A percentile compares a stretch with the other conserved stretches of the same genome.
phyloP scores from a whole-genome alignment of 805 yeast species.

The Dipodascus geniculatus region DNA sequence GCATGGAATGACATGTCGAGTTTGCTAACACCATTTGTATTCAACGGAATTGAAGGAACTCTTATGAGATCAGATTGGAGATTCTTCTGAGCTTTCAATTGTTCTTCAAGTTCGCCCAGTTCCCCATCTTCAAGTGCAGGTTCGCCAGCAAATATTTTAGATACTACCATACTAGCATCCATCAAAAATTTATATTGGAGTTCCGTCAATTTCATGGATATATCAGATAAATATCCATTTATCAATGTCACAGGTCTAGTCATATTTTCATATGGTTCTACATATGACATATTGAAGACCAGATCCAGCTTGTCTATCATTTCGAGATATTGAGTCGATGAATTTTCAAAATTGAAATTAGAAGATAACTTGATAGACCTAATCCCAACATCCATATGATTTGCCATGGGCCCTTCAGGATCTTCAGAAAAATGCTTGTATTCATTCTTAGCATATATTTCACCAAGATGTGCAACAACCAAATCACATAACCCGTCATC shows the following conservation, averaged over 20 bases:
- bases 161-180: slow-evolving; percentile 42
- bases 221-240: slow-evolving; percentile 48
- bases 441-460: slow-evolving; percentile 53
- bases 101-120: slow-evolving; percentile 33
- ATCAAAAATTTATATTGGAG: slow-evolving; percentile 50
- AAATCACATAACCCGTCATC: slow-evolving; percentile 39
- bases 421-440: slow-evolving; percentile 30
- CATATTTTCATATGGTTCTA: slow-evolving; percentile 26
- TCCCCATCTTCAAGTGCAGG: slow-evolving; percentile 44
- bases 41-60: neutral
- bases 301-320: slow-evolving; percentile 59
- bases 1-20: slow-evolving; percentile 42
- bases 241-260: slow-evolving; percentile 39
- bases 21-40: neutral
- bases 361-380: slow-evolving; percentile 63
- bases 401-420: slow-evolving; percentile 28
- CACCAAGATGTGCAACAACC: slow-evolving; percentile 70
- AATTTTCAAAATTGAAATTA: slow-evolving; percentile 36
- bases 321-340: slow-evolving; percentile 39
- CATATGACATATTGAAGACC: slow-evolving; percentile 44
- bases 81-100: slow-evolving; percentile 13
- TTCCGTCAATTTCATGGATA: slow-evolving; percentile 59
- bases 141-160: slow-evolving; percentile 38
- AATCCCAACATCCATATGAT: slow-evolving; percentile 55
- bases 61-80: neutral